Base-by-base conservation (phyloP, 2,329 filamentous ascomycete genomes). In the Saccharata proteae region DNA sequence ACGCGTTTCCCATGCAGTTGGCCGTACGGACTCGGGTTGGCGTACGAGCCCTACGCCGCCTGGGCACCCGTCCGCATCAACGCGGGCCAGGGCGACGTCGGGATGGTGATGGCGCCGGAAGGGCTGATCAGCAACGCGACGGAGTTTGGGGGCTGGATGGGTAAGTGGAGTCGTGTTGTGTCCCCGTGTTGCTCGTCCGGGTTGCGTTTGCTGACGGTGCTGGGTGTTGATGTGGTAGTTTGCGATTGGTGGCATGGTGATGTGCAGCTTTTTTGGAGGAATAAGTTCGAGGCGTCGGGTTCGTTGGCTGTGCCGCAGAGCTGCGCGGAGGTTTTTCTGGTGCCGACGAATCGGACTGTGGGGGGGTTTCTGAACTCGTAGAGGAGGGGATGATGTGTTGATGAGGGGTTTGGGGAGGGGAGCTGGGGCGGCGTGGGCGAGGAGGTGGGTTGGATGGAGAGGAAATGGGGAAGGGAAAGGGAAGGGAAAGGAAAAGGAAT, bases 221-320 rank as follows among this genome's bases (percentile, higher is more conserved):
- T 16, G 24, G 13, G 24, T 26, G 24, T 26, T 25, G 15, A 16
- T 26, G 13, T 13, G 13, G 12, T 25, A 38, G 36, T 30, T 15
- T 38, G 36, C 23, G 36, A 38, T 12, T 38, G 36, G 36, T 36
- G 33, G 32, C 34, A 38, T 29, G 29, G 25, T 20, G 26, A 16
- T 12, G 29, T 30, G 13, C 34, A 38, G 29, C 36, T 38, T 16
- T 38, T 38, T 26, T 38, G 34, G 33, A 25, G 27, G 23, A 30
- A 23, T 4, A 21, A 14, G 10, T 12, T 26, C 17, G 17, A 30
- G 15, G 15, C 20, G 13, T 36, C 25, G 21, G 30, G 27, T 23
- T 23, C 25, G 26, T 23, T 16, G 14, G 26, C 26, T 11, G 24
- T 30, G 6, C 36, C 36, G 11, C 30, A 14, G 10, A 33, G 26